These are phyloP conservation scores for Ganoderma boninense DNA, from an alignment of 1,284 basidiomycete genomes.

Conservation along the genomic window DNA sequence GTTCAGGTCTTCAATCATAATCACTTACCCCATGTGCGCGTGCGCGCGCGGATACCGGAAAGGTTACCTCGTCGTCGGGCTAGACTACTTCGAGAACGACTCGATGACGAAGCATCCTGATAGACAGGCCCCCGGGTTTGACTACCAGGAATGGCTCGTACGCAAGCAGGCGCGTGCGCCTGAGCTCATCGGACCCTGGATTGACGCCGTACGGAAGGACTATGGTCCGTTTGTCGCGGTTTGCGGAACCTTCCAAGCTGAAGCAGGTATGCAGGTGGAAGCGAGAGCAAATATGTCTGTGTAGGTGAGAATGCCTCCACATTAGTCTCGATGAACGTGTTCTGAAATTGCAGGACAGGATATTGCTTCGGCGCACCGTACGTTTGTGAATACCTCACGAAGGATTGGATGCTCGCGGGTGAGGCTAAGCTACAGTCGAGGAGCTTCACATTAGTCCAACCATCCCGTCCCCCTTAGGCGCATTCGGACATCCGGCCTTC, in stretches of 20 bases:
- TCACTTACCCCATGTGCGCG: too few relatives aligned
- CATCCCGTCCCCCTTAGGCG: slow-evolving; percentile 44
- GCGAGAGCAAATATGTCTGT: slow-evolving; percentile 38
- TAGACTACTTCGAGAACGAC: slow-evolving; percentile 68
- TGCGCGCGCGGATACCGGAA: not conserved
- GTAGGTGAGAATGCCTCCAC: slow-evolving; percentile 11
- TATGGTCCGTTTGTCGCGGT: slow-evolving; percentile 46
- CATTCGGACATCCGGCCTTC: slow-evolving; percentile 64
- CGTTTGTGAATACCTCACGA: slow-evolving; percentile 52
- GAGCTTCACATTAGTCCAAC: too few relatives aligned
- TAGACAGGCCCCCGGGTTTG: slow-evolving; percentile 45
- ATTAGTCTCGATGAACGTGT: not conserved
- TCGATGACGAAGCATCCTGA: slow-evolving; percentile 46
- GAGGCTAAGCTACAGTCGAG: not conserved
- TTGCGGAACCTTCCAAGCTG: not conserved
- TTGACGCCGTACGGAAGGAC: slow-evolving; percentile 52
- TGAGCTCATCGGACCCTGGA: slow-evolving; percentile 55
- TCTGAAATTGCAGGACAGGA: slow-evolving; percentile 41
- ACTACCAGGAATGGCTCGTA: slow-evolving; percentile 50
- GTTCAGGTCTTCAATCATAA: too few relatives aligned
- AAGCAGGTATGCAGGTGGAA: slow-evolving; percentile 19
- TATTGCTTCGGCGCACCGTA: slow-evolving; percentile 69
- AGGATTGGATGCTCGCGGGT: slow-evolving; percentile 57
- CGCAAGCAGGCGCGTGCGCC: slow-evolving; percentile 45
- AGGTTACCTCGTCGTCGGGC: slow-evolving; percentile 62